Base-by-base conservation (phyloP, 2,329 filamentous ascomycete species). In the Arthrobotrys entomopaga region DNA sequence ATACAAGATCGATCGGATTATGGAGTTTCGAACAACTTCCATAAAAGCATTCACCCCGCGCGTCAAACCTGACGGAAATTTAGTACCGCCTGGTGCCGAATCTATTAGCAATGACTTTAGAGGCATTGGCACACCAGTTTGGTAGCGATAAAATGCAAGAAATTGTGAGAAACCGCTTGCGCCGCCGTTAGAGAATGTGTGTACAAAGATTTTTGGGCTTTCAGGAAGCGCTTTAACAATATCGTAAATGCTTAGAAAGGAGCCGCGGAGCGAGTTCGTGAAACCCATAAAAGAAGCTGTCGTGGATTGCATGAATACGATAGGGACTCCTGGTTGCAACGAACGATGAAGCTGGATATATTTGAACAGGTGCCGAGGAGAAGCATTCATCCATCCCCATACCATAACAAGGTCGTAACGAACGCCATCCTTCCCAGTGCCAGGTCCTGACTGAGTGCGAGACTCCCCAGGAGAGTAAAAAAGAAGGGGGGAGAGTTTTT, bases 321-420 rank as follows among this genome's bases (percentile, higher is more conserved):
- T 67, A 8, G 70, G 70, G n/a, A 74, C 57, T 11, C 49, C 63
- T 4, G 70, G 70, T 19, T 74, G 70, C 52, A 74, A 43, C 8
- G 50, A 52, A 29, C 70, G 70, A 34, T 74, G 70, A 19, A 74
- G 59, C 24, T 74, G 63, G 11, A 74, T 42, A 24, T 67, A 74
- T 20, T 74, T 74, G 42, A 74, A 16, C 7, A 74, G 46, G 67
- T 74, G 70, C 34, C 70, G 63, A 20, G 70, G 70, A 15, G 57
- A 24, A 0, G 57, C 70, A 22, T 74, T 64, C 70, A 74, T 63
- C 70, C 70, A 74, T 4, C 70, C 70, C 63, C 63, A 74, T 20
- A 74, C 40, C 52, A 74, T 67, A 24, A 74, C 57, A 19, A 74
- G 57, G 19, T 74, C 70, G 52, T 74, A 67, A 24, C 26, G 40